Evolutionary conservation across 495 filamentous ascomycete species (phyloP).

Genomic region (Neurospora cerealis): DNA sequence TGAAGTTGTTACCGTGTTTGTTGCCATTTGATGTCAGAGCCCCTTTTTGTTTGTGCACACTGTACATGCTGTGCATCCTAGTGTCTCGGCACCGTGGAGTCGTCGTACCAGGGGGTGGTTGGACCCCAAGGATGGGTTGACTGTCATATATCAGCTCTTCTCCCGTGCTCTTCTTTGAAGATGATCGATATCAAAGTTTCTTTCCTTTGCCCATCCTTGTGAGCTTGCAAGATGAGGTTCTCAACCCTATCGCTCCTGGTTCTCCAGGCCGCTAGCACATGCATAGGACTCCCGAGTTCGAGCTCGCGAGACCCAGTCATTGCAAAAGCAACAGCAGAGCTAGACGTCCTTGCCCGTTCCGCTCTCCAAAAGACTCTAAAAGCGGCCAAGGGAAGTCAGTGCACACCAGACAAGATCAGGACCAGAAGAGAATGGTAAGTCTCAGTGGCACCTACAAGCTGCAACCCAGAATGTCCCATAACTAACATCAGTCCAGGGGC

Average conservation of each 20-base stretch:
- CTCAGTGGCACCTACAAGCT: not conserved
- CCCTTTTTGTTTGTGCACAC: too few species aligned
- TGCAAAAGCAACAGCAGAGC: not conserved
- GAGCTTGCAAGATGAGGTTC: not conserved
- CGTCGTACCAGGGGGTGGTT: not conserved
- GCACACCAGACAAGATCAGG: constrained; percentile 26
- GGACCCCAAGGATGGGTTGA: not conserved
- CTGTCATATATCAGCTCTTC: not conserved
- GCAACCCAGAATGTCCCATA: not conserved
- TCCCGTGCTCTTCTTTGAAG: not conserved
- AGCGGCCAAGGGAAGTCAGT: not conserved
- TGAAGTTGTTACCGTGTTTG: too few species aligned
- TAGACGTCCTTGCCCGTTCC: not conserved
- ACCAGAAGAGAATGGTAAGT: constrained; percentile 16
- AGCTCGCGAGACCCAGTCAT: not conserved
- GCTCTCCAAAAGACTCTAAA: not conserved
- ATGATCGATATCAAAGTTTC: not conserved
- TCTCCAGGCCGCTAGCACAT: not conserved
- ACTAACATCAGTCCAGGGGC: constrained; percentile 25
- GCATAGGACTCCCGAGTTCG: not conserved
- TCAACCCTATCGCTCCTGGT: not conserved
- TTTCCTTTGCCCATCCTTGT: not conserved
- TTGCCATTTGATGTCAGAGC: too few species aligned
- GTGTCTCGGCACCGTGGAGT: not conserved
- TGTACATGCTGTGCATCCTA: not conserved